Evolutionary conservation across 192 early-diverging fungal species (phyloP), one percentile per base, ranked within the genome.

Genomic region (Cetraspora pellucida): DNA sequence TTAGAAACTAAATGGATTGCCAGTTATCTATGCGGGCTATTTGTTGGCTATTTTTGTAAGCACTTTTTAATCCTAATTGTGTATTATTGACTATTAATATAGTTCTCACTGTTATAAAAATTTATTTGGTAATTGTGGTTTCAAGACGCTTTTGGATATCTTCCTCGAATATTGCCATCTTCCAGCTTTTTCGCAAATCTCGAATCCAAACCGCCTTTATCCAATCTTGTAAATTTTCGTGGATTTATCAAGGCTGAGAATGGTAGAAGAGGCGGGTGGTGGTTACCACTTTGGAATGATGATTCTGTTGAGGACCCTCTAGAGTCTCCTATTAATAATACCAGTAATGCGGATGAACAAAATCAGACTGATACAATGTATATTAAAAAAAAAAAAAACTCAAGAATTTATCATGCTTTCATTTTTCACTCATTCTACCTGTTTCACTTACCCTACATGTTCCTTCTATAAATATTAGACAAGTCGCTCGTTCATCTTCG

Each of bases 41-140:
- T 70, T 30, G 23, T 55, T n/a, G 77, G 77, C 47, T 78, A 57
- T 72, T 49, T 78, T 72, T 78, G 77, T 78, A 61, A 59, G 77
- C 21, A 30, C 17, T 64, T 37, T 5, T 19, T 19, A 30, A 30
- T 13, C 14, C 14, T 2, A 11, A 63, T 14, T 63, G 21, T 63
- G 21, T 37, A 1, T 63, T 27, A 27, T 63, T 5, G 4, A 17
- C 10, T 13, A 63, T 16, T 6, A 30, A 37, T 63, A 16, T 63
- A 63, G 28, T 30, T 63, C 21, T 27, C 16, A 27, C 27, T 52
- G 10, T 52, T 52, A 10, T 17, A 52, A 17, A 16, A 28, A 28
- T 4, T 14, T 13, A n/a, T 11, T 63, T 30, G 0, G 2, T 63
- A 27, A 21, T 27, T 25, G 17, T 55, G 10, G n/a, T 60, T 60